A percentile compares a stretch with the other conserved stretches of the same genome.
Evolutionary conservation across 768 basidiomycete species (phyloP).

Genomic region (Trametes coccinea): DNA sequence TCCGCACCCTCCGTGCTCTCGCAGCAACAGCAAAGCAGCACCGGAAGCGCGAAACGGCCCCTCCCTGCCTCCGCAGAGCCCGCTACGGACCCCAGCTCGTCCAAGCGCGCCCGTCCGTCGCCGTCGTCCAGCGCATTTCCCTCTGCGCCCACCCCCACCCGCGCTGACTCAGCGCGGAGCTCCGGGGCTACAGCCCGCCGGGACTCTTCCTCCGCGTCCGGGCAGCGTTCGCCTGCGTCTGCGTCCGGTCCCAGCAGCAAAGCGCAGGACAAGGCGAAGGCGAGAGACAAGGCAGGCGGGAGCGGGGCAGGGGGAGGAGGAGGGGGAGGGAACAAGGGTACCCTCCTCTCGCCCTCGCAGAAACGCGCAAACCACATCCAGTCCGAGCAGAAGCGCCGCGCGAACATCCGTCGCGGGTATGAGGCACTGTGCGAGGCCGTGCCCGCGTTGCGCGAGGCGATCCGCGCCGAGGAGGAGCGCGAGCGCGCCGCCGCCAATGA

Average conservation of each 20-base stretch:
- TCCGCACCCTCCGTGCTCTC: slow-evolving; percentile 9
- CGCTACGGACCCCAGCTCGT: slow-evolving; percentile 24
- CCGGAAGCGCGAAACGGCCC: slow-evolving; percentile 16
- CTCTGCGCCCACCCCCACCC: slow-evolving; percentile 3
- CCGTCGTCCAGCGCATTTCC: slow-evolving; percentile 16
- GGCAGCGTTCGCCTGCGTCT: not conserved
- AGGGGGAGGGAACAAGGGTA: slow-evolving; percentile 31
- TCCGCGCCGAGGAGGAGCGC: slow-evolving; percentile 70
- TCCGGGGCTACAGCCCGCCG: too few relatives aligned
- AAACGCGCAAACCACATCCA: slow-evolving; percentile 95
- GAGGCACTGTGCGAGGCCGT: slow-evolving; percentile 85
- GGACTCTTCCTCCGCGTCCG: too few relatives aligned
- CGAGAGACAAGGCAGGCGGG: not conserved
- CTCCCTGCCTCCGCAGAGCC: slow-evolving; percentile 24
- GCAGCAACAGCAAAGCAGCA: not conserved
- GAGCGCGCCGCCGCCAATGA: slow-evolving; percentile 23
- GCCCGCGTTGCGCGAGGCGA: slow-evolving; percentile 79
- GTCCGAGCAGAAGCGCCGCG: slow-evolving; percentile 90
- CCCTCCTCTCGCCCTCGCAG: slow-evolving; percentile 75
- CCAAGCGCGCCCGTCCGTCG: slow-evolving; percentile 36
- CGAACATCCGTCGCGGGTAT: slow-evolving; percentile 87
- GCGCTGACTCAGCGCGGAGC: slow-evolving; percentile 8
- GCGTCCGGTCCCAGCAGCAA: not conserved
- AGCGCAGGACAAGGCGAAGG: not conserved
- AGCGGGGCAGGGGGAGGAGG: slow-evolving; percentile 3